Percentiles rank a stretch among this genome's conserved stretches.
Conservation (phyloP, 2,329 filamentous ascomycete genomes). For the Botrytis pseudocinerea region DNA sequence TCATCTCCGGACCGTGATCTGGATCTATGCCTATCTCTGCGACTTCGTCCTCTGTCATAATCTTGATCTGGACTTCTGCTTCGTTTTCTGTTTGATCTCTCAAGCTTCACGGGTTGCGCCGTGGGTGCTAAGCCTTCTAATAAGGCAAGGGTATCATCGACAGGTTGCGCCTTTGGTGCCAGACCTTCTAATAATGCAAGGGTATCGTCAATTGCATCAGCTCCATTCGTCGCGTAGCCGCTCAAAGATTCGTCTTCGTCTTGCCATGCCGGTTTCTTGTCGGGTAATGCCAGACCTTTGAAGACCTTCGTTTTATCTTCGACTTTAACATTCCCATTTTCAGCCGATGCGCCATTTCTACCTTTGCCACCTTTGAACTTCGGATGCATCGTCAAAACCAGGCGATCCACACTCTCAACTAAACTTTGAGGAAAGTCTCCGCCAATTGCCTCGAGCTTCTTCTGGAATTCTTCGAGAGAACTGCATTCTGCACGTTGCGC, state of each 20-base stretch:
- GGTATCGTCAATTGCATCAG: slow-evolving; percentile 84
- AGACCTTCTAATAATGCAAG: slow-evolving; percentile 87
- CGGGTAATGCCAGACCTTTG: slow-evolving; percentile 82
- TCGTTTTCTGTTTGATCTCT: slow-evolving; percentile 50
- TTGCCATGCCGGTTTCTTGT: slow-evolving; percentile 62
- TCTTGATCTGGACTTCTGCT: slow-evolving; percentile 52
- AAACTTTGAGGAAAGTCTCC: slow-evolving; percentile 79
- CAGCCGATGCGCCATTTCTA: slow-evolving; percentile 45
- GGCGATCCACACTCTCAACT: slow-evolving; percentile 85
- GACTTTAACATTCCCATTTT: slow-evolving; percentile 47
- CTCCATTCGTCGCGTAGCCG: slow-evolving; percentile 44
- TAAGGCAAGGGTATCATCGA: slow-evolving; percentile 87
- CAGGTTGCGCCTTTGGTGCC: slow-evolving; percentile 60
- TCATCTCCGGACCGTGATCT: slow-evolving; percentile 55
- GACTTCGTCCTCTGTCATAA: slow-evolving; percentile 41
- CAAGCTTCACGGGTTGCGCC: slow-evolving; percentile 44
- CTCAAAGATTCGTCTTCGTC: slow-evolving; percentile 48
- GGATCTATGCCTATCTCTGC: slow-evolving; percentile 49
- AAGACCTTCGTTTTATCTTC: slow-evolving; percentile 86
- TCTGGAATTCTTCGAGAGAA: slow-evolving; percentile 71
- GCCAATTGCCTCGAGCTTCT: slow-evolving; percentile 71
- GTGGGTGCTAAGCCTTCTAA: slow-evolving; percentile 83
- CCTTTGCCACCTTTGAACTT: slow-evolving; percentile 78
- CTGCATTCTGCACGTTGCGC: slow-evolving; percentile 79
- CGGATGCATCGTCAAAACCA: slow-evolving; percentile 88